These are phyloP conservation scores for Ascocoryne sarcoides DNA, from an alignment of 2,329 filamentous ascomycete genomes.

Conservation along the genomic window DNA sequence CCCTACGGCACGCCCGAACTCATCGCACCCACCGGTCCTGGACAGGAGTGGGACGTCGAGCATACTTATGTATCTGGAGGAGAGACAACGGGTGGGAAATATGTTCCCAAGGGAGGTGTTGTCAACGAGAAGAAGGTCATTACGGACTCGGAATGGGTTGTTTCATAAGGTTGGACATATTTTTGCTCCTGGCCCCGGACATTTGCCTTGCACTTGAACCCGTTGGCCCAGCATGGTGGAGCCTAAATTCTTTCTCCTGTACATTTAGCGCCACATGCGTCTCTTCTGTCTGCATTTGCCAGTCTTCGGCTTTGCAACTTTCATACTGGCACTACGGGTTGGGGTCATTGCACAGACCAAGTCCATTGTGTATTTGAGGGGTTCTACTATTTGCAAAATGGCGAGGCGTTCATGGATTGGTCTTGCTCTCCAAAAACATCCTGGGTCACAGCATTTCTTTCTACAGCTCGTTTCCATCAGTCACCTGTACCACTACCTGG, in stretches of 20 bases:
- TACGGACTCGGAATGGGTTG: conserved; percentile 28
- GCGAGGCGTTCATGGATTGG: conserved; percentile 18
- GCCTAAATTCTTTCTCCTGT: conserved; percentile 12
- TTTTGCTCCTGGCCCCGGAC: too few species aligned
- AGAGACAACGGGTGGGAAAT: too few species aligned
- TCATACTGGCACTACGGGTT: conserved; percentile 16
- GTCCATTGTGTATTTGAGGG: conserved; percentile 11
- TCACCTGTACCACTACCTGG: neutral
- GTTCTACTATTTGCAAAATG: conserved; percentile 11
- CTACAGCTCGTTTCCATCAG: conserved; percentile 4
- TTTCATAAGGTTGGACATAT: conserved; percentile 5
- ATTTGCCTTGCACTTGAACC: too few species aligned
- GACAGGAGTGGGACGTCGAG: conserved; percentile 18
- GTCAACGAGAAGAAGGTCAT: conserved; percentile 16
- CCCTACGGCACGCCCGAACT: conserved; percentile 6
- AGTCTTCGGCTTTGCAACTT: conserved; percentile 9
- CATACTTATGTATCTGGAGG: conserved; percentile 12
- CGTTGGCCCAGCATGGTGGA: neutral
- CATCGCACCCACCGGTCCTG: conserved; percentile 15
- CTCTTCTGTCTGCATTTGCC: conserved; percentile 10
- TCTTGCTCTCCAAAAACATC: too few species aligned
- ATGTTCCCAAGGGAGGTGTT: conserved; percentile 14
- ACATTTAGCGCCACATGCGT: conserved; percentile 9
- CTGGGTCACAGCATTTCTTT: too few species aligned
- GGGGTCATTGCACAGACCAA: conserved; percentile 16